phyloP scores from a whole-genome alignment of 352 stramenopile species.

The Phytophthora constricta region DNA sequence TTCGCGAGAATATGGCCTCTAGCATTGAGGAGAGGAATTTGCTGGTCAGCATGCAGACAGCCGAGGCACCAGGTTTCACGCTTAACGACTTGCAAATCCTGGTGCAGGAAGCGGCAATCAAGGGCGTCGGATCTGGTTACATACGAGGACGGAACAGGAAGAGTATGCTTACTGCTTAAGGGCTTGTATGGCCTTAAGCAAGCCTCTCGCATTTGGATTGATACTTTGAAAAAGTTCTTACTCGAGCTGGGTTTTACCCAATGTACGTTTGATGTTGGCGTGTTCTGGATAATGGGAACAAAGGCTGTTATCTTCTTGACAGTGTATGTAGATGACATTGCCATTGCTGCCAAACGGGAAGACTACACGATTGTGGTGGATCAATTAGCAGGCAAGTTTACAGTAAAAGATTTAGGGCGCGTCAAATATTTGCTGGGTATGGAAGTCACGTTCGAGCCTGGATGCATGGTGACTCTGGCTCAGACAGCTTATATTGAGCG shows the following conservation, averaged over 20 bases:
- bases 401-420: constrained; percentile 9
- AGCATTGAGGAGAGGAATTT: constrained; percentile 12
- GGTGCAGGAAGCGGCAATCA: constrained; percentile 2
- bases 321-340: constrained; percentile 19
- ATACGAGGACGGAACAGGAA: constrained; percentile 7
- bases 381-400: constrained; percentile 7
- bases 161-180: constrained; percentile 7
- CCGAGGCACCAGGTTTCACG: constrained; percentile 5
- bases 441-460: constrained; percentile 3
- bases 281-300: constrained; percentile 4
- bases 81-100: neutral
- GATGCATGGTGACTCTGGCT: constrained; percentile 6
- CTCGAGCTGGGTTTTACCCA: constrained; percentile 4
- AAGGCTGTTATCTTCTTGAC: constrained; percentile 17
- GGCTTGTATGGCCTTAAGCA: constrained; percentile 15
- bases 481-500: constrained; percentile 3
- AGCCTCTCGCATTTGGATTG: constrained; percentile 15
- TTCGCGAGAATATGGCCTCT: constrained; percentile 7
- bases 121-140: neutral
- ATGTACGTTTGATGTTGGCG: constrained; percentile 16
- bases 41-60: neutral
- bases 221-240: constrained; percentile 8
- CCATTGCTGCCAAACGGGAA: neutral
- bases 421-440: constrained; percentile 13
- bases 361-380: constrained; percentile 7